phyloP scores from a whole-genome alignment of 2,329 filamentous ascomycete species.

The Immersiporthe knoxdaviesiana region DNA sequence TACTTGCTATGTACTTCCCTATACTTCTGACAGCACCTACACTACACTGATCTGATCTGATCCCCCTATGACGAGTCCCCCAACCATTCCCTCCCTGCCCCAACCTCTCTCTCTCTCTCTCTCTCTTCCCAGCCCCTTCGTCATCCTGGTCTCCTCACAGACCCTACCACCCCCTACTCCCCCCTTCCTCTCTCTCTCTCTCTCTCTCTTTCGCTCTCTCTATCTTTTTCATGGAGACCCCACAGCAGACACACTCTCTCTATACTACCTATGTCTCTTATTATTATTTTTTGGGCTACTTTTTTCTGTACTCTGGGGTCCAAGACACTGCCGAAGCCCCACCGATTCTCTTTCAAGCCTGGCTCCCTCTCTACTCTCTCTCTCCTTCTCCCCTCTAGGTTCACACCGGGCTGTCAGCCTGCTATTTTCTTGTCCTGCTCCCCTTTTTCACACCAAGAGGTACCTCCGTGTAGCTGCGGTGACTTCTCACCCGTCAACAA shows the following conservation, averaged over 20 bases:
- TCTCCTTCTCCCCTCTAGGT: too few relatives aligned
- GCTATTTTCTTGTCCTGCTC: not conserved
- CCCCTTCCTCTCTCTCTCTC: not conserved
- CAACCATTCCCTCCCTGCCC: not conserved
- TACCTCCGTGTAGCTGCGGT: not conserved
- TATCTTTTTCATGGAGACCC: not conserved
- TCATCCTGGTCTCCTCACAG: not conserved
- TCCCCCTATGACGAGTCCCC: not conserved
- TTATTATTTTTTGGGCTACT: not conserved
- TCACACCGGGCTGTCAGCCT: not conserved
- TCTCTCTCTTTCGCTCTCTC: not conserved
- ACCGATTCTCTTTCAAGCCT: not conserved
- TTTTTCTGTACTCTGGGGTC: not conserved
- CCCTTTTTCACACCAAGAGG: not conserved
- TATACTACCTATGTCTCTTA: not conserved
- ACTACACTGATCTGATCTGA: not conserved
- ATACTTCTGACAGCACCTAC: too few relatives aligned
- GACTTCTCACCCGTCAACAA: not conserved
- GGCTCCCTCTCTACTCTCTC: not conserved
- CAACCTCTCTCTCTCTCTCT: not conserved
- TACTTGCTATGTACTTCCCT: not conserved
- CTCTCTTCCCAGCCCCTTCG: not conserved
- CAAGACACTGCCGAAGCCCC: not conserved
- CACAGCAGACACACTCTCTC: not conserved
- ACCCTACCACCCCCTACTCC: not conserved